Base-by-base conservation (phyloP, 352 stramenopile species). In the Pelagophyceae sp. region DNA sequence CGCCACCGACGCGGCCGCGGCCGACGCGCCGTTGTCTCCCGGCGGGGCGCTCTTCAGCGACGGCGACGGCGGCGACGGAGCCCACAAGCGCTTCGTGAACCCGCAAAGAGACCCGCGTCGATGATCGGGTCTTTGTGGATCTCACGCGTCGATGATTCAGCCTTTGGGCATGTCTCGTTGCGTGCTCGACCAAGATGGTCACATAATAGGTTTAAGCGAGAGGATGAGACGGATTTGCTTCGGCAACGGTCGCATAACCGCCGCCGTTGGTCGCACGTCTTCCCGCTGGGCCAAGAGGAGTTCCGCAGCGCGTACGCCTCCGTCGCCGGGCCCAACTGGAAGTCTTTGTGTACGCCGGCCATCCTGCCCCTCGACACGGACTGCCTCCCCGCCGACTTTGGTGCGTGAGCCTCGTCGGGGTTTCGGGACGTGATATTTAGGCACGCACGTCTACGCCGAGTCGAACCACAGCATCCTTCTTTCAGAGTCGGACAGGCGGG, bases 261-360 rank as follows among this genome's bases (percentile, higher is more conserved):
- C 40, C 85, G 93, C 23, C 83, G 95, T 78, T 99, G 95, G 95
- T 96, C 87, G 67, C 94, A 99, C 80, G 89, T 98, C 20, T 99
- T 98, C 75, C 93, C 95, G 58, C 77, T 84, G 35, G 87, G 85
- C 78, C 84, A 91, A 75, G 78, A 85, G 76, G 84, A 90, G 67
- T 89, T 90, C 76, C 89, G 89, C 79, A 75, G n/a, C 1, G 37
- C 67, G 32, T 54, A 54, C 23, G 45, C 11, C 11, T 38, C 75
- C 23, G 81, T 88, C 51, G 81, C 93, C 33, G 93, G 94, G 0
- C 93, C 94, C n/a, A 98, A 98, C 81, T 99, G 94, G 94, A 98
- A 95, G 72, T 95, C 88, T 40, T 81, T 99, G 5, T 95, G 89
- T 35, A 93, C 94, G 27, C 95, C 95, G 33, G 95, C 94, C 5